Conservation (phyloP, 2,329 filamentous ascomycete species). For the Pseudocercospora fuligena region DNA sequence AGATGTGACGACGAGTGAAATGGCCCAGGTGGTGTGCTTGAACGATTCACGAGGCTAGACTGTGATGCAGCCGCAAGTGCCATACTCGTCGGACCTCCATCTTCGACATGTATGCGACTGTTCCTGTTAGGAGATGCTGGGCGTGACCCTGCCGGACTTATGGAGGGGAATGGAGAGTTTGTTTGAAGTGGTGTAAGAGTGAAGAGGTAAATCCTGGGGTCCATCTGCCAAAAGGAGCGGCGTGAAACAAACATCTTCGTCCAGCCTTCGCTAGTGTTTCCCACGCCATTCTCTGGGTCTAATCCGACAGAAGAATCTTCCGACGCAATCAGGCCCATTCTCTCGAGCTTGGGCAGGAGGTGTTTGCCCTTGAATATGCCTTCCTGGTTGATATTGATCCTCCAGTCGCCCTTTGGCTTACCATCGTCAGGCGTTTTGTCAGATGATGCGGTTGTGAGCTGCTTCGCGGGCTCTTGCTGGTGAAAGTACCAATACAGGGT, state of each 20-base stretch:
- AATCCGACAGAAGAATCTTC: slow-evolving; percentile 75
- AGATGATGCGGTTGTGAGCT: slow-evolving; percentile 66
- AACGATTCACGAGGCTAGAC: slow-evolving; percentile 23
- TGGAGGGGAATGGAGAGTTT: slow-evolving; percentile 53
- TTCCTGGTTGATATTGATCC: slow-evolving; percentile 79
- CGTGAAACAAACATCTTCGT: slow-evolving; percentile 79
- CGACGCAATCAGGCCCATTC: slow-evolving; percentile 83
- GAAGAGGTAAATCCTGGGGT: slow-evolving; percentile 85
- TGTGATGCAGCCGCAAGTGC: slow-evolving; percentile 18
- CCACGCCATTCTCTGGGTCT: slow-evolving; percentile 58
- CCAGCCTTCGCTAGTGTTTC: slow-evolving; percentile 69
- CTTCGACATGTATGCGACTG: slow-evolving; percentile 21
- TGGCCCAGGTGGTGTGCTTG: slow-evolving; percentile 56
- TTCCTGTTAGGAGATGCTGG: slow-evolving; percentile 53
- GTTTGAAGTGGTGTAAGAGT: slow-evolving; percentile 67
- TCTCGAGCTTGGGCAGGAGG: slow-evolving; percentile 85
- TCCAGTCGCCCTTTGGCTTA: slow-evolving; percentile 83
- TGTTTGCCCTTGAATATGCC: slow-evolving; percentile 86
- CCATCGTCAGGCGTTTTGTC: slow-evolving; percentile 68
- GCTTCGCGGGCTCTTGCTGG: slow-evolving; percentile 72
- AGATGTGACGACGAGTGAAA: slow-evolving; percentile 84
- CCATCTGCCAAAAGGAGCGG: slow-evolving; percentile 89
- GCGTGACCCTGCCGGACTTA: slow-evolving; percentile 57
- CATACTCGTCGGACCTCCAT: slow-evolving; percentile 21
- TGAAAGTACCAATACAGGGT: slow-evolving; percentile 98